Evolutionary conservation across 163 green algal species (phyloP).

Genomic region (Chlamydomonas reinhardtii): DNA sequence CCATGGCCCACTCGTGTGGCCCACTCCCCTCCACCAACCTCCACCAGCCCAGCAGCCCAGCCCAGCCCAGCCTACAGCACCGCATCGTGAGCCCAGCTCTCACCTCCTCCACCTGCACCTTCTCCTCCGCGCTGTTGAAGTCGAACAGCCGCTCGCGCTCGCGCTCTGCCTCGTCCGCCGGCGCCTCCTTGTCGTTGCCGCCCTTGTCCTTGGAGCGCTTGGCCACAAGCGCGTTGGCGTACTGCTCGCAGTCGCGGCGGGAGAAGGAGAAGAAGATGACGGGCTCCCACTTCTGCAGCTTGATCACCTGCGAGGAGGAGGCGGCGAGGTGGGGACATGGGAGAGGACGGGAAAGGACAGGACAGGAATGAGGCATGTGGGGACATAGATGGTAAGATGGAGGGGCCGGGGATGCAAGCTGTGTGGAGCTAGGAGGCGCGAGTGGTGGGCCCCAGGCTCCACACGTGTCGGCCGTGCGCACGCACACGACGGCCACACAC

Average conservation of each 20-base stretch:
- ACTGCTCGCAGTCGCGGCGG: conserved; percentile 83
- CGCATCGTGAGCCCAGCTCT: no score
- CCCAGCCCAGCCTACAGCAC: no score
- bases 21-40: no score
- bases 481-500: background rate
- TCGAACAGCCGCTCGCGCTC: conserved; percentile 64
- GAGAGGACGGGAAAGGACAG: background rate
- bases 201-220: background rate
- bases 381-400: no score
- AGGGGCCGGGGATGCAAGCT: no score
- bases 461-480: no score
- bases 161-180: background rate
- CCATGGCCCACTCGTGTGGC: no score
- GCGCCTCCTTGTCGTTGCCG: background rate
- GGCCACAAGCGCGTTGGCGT: conserved; percentile 55
- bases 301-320: conserved; percentile 12
- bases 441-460: no score
- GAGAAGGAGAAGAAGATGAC: conserved; percentile 93
- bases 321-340: background rate
- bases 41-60: no score
- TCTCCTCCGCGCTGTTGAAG: conserved; percentile 90
- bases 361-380: background rate
- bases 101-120: conserved; percentile 80
- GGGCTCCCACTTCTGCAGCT: conserved; percentile 72
- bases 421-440: no score